Percentiles rank a stretch among this genome's conserved stretches.
phyloP scores from a whole-genome alignment of 805 yeast genomes.

The Jamesozyma piceae region DNA sequence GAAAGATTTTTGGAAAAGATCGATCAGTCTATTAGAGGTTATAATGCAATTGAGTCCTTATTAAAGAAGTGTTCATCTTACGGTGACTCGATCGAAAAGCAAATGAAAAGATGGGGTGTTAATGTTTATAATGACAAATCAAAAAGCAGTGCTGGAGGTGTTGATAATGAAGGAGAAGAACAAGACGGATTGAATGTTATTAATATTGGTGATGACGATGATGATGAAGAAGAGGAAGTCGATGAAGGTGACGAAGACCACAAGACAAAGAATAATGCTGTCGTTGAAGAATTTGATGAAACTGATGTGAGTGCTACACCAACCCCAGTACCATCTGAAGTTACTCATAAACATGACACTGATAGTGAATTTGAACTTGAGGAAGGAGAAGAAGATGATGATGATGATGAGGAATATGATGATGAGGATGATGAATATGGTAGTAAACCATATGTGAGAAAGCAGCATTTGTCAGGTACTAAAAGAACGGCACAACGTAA shows the following conservation, averaged over 20 bases:
- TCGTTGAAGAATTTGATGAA: conserved; percentile 27
- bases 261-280: conserved; percentile 21
- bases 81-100: conserved; percentile 60
- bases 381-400: conserved; percentile 25
- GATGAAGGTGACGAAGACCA: conserved; percentile 23
- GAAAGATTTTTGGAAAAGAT: conserved; percentile 65
- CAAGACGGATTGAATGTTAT: conserved; percentile 12
- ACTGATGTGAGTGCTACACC: conserved; percentile 18
- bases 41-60: conserved; percentile 89
- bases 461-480: conserved; percentile 2
- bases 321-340: conserved; percentile 10
- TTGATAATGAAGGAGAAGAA: conserved; percentile 13
- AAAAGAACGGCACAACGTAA: conserved; percentile 8
- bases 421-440: conserved; percentile 23
- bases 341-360: conserved; percentile 2
- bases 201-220: conserved; percentile 22
- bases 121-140: conserved; percentile 49
- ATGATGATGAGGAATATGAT: conserved; percentile 27
- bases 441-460: background rate
- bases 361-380: conserved; percentile 1
- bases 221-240: conserved; percentile 14
- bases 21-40: conserved; percentile 66
- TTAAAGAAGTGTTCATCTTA: conserved; percentile 73
- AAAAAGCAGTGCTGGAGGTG: conserved; percentile 5
- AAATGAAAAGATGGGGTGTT: conserved; percentile 86